Conservation (phyloP, 148 eudicot genomes). For the Hydrangea macrophylla region DNA sequence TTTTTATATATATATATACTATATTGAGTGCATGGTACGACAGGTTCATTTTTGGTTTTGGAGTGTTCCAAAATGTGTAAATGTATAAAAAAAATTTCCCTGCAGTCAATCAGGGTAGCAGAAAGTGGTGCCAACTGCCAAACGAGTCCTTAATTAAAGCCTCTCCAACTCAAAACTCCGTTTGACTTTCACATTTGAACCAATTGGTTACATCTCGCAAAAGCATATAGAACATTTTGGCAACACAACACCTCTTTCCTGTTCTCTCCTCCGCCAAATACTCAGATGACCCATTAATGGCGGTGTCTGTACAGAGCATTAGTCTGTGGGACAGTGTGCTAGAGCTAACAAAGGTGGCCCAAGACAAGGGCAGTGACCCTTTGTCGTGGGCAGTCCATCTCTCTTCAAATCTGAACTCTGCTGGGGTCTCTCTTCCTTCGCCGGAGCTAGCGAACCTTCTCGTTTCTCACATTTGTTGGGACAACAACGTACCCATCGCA, state of each 20-base stretch:
- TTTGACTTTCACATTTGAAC: conserved; percentile 1
- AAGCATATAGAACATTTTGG: no score
- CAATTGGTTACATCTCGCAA: no score
- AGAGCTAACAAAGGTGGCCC: conserved; percentile 56
- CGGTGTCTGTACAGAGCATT: conserved; percentile 11
- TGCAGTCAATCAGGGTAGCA: no score
- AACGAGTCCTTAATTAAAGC: no score
- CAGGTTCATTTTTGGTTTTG: no score
- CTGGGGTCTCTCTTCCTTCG: conserved; percentile 60
- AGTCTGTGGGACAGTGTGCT: conserved; percentile 56
- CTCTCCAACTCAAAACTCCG: background rate
- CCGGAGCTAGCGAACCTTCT: conserved; percentile 64
- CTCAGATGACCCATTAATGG: conserved; percentile 38
- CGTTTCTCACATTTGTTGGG: conserved; percentile 90
- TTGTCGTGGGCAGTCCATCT: conserved; percentile 71
- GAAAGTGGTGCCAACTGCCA: no score
- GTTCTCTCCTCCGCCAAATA: background rate
- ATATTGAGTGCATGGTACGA: no score
- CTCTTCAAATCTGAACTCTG: conserved; percentile 51
- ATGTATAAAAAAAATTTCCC: no score
- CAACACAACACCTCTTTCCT: background rate
- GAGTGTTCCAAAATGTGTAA: no score
- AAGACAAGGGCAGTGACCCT: conserved; percentile 70
- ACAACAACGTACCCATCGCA: conserved; percentile 65
- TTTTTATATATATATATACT: no score